Base-by-base conservation (phyloP, 116 monocot genomes). In the Thalassia testudinum region DNA sequence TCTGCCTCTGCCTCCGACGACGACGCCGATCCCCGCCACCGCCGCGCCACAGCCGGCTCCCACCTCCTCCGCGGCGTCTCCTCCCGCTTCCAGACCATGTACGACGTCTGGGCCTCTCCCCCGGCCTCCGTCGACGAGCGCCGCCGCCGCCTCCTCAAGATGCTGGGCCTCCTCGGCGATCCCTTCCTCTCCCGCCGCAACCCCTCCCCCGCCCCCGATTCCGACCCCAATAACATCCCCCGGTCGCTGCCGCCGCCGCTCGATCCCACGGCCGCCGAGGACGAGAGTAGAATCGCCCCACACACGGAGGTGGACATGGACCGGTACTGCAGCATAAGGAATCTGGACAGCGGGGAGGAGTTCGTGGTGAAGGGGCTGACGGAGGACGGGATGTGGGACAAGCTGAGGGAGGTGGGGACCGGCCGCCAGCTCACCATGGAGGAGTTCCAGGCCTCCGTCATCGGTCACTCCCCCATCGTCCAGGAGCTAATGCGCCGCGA, bases 391-490 rank as follows among this genome's bases (percentile, higher is more conserved):
- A 77, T 65, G 70, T 77, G 79, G 83, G 67, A 79, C 30, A 76
- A 77, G 48, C 49, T 84, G 34, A 63, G 78, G 66, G 93, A 95
- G 59, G 78, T 79, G 20, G 85, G 75, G 27, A 84, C 85, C 3
- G 82, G 89, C 12, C 63, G 85, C 42, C 89, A 85, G 62, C 73
- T 97, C 26, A 97, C 85, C 21, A 75, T 89, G 82, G 97, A 97
- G 79, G 89, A 89, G 63, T 85, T 95, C 64, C 76, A 82, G 70
- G 58, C 62, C 43, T 85, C 80, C 50, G 70, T 70, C 37, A 76
- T 82, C 18, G 97, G 89, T 5, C 59, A 70, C 20, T 97, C 97
- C 7, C 89, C 97, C 10, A 89, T 97, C 29, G 97, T 89, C 0
- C 84, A 85, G 59, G 97, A 89, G 56, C 77, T 95, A 18, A 88